Evolutionary conservation across 345 rosid genomes (phyloP).

Genomic region (Orychophragmus violaceus): DNA sequence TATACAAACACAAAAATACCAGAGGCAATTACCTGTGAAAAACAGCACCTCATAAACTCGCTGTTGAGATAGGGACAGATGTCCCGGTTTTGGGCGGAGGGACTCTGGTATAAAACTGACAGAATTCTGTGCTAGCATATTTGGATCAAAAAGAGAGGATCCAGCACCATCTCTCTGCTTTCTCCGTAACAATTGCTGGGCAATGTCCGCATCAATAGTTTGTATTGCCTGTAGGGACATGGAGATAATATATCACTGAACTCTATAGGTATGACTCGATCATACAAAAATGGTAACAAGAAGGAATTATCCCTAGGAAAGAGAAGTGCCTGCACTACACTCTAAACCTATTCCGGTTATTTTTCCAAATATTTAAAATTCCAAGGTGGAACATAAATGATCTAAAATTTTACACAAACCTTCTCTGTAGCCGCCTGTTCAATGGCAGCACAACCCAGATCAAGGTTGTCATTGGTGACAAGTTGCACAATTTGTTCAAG

Average conservation of each 20-base stretch:
- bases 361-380: background rate
- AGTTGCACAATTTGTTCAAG: constrained; percentile 93
- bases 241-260: background rate
- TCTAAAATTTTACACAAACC: constrained; percentile 37
- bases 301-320: background rate
- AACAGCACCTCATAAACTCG: constrained; percentile 85
- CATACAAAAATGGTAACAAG: background rate
- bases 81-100: constrained; percentile 93
- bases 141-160: constrained; percentile 56
- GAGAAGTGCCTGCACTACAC: background rate
- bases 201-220: constrained; percentile 86
- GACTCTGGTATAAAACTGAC: constrained; percentile 77
- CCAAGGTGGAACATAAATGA: background rate
- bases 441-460: constrained; percentile 97
- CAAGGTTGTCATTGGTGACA: constrained; percentile 97
- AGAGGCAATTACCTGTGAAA: background rate
- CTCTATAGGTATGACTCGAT: background rate
- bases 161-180: constrained; percentile 82
- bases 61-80: constrained; percentile 77
- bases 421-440: constrained; percentile 97
- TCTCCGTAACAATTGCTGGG: constrained; percentile 76
- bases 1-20: constrained; percentile 13
- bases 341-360: background rate
- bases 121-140: constrained; percentile 64
- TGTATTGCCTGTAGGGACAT: constrained; percentile 59